Percentiles rank a stretch among this genome's conserved stretches.
These are phyloP conservation scores for Cryoendolithus antarcticus DNA, from an alignment of 2,329 filamentous ascomycete genomes.

Conservation along the genomic window DNA sequence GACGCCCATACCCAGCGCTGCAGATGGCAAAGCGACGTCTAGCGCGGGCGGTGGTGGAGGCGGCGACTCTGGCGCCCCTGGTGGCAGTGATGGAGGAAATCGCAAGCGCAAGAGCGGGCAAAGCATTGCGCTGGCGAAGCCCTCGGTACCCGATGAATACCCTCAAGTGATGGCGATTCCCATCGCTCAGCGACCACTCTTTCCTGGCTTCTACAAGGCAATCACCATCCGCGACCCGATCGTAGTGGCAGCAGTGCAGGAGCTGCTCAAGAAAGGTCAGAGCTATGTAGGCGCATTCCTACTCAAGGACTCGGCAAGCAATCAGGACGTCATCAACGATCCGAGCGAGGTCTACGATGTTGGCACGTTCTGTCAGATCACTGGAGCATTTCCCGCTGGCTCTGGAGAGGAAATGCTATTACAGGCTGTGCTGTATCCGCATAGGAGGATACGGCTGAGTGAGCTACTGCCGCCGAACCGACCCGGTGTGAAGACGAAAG, in stretches of 20 bases:
- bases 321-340: conserved; percentile 86
- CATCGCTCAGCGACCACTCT: conserved; percentile 83
- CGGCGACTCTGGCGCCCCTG: conserved; percentile 19
- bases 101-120: conserved; percentile 55
- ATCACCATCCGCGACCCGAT: conserved; percentile 91
- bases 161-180: conserved; percentile 96
- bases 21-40: conserved; percentile 47
- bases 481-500: conserved; percentile 44
- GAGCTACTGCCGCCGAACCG: conserved; percentile 58
- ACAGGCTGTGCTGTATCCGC: conserved; percentile 90
- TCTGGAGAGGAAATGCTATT: conserved; percentile 67
- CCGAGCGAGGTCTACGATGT: conserved; percentile 88
- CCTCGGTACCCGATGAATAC: conserved; percentile 84
- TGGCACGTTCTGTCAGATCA: conserved; percentile 95
- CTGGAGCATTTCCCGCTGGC: conserved; percentile 76
- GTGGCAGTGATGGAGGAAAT: conserved; percentile 44
- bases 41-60: conserved; percentile 44
- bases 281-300: conserved; percentile 95
- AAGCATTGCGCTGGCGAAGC: conserved; percentile 69
- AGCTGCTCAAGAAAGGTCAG: conserved; percentile 93
- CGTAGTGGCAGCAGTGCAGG: conserved; percentile 81
- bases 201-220: conserved; percentile 97
- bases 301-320: conserved; percentile 90
- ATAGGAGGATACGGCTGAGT: conserved; percentile 84
- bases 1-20: conserved; percentile 38